These are phyloP conservation scores for Phytopythium vexans DNA, from an alignment of 352 stramenopile genomes.

Conservation along the genomic window DNA sequence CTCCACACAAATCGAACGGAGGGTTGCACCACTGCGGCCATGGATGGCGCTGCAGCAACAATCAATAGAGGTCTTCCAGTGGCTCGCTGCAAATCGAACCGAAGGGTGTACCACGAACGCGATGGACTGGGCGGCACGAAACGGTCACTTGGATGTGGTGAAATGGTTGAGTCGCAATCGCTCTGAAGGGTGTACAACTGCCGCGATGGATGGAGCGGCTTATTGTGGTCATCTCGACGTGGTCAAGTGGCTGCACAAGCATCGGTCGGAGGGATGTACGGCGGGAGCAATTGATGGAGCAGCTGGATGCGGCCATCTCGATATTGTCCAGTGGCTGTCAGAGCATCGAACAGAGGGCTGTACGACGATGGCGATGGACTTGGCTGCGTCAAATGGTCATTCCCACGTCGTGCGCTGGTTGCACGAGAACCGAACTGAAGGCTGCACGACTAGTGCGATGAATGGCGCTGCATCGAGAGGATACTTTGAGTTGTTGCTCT, in stretches of 20 bases:
- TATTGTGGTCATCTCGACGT: not conserved
- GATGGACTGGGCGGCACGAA: no score
- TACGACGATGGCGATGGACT: not conserved
- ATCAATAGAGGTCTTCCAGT: no score
- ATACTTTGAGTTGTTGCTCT: no score
- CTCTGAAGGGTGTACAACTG: no score
- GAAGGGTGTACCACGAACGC: no score
- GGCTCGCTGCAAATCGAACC: no score
- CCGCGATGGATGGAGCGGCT: not conserved
- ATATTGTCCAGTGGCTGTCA: not conserved
- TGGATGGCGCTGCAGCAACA: no score
- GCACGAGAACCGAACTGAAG: not conserved
- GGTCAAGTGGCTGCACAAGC: not conserved
- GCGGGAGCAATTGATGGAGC: not conserved
- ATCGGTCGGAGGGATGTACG: not conserved
- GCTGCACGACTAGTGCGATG: not conserved
- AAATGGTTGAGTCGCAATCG: no score
- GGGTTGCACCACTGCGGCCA: no score
- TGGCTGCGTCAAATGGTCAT: not conserved
- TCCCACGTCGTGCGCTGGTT: not conserved
- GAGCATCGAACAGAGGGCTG: not conserved
- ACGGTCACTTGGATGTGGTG: no score
- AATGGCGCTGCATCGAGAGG: not conserved
- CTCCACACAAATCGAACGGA: no score
- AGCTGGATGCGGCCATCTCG: not conserved